Conservation (phyloP, 1,284 basidiomycete species). For the Peniophora sp. region DNA sequence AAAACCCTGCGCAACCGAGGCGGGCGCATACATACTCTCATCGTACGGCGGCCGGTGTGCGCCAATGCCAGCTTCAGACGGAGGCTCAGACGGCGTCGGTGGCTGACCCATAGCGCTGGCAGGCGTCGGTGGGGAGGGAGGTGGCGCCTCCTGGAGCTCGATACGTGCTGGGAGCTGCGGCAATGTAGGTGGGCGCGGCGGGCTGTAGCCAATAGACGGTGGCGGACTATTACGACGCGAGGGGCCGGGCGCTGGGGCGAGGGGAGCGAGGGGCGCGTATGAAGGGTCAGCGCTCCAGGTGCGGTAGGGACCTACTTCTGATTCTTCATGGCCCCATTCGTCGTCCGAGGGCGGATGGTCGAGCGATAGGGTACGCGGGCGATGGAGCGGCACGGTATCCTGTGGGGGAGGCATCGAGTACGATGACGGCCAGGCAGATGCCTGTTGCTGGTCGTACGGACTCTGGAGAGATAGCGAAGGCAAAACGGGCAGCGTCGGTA, state of each 20-base stretch:
- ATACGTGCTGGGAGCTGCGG: not conserved
- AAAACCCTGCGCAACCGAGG: conserved; percentile 23
- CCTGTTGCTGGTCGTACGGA: not conserved
- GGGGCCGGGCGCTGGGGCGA: conserved; percentile 2
- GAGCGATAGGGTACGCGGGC: not conserved
- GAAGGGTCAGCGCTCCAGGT: conserved; percentile 5
- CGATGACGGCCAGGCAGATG: not conserved
- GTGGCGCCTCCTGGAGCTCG: not conserved
- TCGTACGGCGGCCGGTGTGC: conserved; percentile 17
- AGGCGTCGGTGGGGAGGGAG: not conserved
- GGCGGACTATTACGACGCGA: not conserved
- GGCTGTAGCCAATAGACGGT: not conserved
- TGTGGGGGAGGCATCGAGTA: not conserved
- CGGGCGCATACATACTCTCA: conserved; percentile 27
- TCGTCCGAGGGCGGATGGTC: not conserved
- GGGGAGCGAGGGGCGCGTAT: conserved; percentile 4
- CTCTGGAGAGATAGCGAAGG: not conserved
- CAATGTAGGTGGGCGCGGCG: not conserved
- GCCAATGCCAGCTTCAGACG: conserved; percentile 3
- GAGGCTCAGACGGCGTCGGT: conserved; percentile 1
- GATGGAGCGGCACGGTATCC: not conserved
- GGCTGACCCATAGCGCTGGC: conserved; percentile 1
- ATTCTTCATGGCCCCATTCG: not conserved
- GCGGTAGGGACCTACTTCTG: conserved; percentile 2
- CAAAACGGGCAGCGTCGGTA: not conserved